Conservation (phyloP, 768 basidiomycete genomes). For the Filobasidium floriforme region DNA sequence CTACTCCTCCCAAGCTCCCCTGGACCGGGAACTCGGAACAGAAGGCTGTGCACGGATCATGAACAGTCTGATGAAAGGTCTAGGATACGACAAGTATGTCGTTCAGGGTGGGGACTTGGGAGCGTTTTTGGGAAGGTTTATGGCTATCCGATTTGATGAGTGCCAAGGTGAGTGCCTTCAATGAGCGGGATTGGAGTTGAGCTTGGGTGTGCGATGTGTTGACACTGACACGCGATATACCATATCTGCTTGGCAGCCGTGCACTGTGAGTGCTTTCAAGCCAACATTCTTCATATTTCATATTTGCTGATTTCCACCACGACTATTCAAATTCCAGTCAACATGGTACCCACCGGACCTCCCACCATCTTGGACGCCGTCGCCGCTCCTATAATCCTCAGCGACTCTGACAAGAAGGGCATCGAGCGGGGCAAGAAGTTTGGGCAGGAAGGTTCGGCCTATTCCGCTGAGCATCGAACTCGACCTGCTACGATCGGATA, state of each 20-base stretch:
- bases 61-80: conserved; percentile 39
- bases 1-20: conserved; percentile 37
- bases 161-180: conserved; percentile 43
- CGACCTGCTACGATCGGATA: conserved; percentile 33
- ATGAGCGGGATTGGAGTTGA: neutral
- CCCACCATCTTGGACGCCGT: neutral
- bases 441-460: conserved; percentile 18
- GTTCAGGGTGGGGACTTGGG: conserved; percentile 45
- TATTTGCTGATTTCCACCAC: neutral
- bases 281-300: neutral
- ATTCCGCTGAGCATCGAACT: conserved; percentile 35
- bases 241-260: too few species aligned
- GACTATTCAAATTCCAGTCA: neutral
- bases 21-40: conserved; percentile 30
- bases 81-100: conserved; percentile 29
- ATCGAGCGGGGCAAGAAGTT: conserved; percentile 14
- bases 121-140: conserved; percentile 27
- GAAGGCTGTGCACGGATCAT: conserved; percentile 33
- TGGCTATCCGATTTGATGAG: conserved; percentile 28
- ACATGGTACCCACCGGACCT: conserved; percentile 16
- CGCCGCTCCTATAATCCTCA: conserved; percentile 1
- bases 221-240: too few species aligned
- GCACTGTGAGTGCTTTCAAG: neutral
- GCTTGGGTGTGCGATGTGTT: neutral
- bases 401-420: conserved; percentile 7